These are phyloP conservation scores for Gracilaria caudata DNA, from an alignment of 23 red algal species.

Conservation along the genomic window DNA sequence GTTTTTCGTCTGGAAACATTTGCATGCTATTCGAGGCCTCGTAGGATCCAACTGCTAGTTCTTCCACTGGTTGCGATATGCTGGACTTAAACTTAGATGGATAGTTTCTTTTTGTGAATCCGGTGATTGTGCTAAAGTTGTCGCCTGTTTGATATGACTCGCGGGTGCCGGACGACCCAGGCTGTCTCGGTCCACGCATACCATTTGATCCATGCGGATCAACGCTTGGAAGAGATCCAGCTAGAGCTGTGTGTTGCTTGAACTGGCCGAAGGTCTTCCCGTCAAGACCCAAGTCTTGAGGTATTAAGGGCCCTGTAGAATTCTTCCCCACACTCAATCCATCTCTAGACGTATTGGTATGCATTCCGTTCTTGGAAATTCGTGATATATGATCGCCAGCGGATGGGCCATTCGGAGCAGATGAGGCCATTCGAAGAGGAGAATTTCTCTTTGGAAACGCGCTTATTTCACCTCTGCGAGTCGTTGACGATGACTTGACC, in stretches of 20 bases:
- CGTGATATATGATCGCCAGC: neutral
- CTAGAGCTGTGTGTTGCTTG: neutral
- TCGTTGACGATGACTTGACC: neutral
- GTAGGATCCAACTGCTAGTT: slow-evolving; percentile 55
- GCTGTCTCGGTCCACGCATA: slow-evolving; percentile 3
- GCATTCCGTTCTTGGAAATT: slow-evolving; percentile 15
- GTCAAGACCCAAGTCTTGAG: neutral
- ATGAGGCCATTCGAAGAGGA: neutral
- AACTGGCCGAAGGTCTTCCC: neutral
- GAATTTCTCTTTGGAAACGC: slow-evolving; percentile 26
- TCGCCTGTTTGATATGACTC: slow-evolving; percentile 22
- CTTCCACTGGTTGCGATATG: slow-evolving; percentile 34
- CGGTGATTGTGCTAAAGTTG: slow-evolving; percentile 12
- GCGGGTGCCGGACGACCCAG: slow-evolving; percentile 20
- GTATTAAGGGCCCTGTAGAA: neutral
- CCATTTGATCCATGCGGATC: neutral
- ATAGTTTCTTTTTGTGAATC: slow-evolving; percentile 26
- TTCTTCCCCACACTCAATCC: neutral
- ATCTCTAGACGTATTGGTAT: slow-evolving; percentile 5
- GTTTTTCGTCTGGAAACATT: slow-evolving; percentile 19
- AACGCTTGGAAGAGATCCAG: slow-evolving; percentile 8
- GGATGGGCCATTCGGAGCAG: slow-evolving; percentile 25
- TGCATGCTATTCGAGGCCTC: slow-evolving; percentile 27
- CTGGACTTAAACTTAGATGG: slow-evolving; percentile 39
- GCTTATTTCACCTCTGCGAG: neutral